Percentiles rank a stretch among this genome's conserved stretches.
Evolutionary conservation across 2,329 filamentous ascomycete genomes (phyloP).

Genomic region (Calonectria ilicicola): DNA sequence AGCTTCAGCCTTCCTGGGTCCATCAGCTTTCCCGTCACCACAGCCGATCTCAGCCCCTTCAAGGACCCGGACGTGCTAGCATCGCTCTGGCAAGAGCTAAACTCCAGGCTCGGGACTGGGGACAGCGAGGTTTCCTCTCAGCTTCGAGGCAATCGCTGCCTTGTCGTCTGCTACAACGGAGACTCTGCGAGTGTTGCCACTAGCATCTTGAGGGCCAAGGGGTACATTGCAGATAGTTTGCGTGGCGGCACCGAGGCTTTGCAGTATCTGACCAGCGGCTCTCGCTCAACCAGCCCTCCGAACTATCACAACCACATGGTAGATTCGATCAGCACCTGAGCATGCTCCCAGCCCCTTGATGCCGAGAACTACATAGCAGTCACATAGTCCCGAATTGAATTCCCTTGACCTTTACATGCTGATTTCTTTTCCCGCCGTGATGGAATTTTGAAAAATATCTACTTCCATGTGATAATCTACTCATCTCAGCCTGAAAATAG

Average conservation of each 20-base stretch:
- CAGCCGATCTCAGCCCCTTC: background rate
- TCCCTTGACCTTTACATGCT: background rate
- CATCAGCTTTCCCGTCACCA: background rate
- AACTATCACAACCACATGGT: background rate
- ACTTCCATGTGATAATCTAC: background rate
- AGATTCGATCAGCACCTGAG: background rate
- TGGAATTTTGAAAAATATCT: background rate
- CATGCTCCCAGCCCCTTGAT: background rate
- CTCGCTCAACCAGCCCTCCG: background rate
- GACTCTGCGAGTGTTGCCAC: slow-evolving; percentile 66
- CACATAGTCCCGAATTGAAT: background rate
- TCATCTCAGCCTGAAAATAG: background rate
- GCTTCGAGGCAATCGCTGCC: slow-evolving; percentile 49
- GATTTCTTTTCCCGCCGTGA: background rate
- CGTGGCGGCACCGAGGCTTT: slow-evolving; percentile 62
- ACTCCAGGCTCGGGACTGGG: background rate
- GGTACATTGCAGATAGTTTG: slow-evolving; percentile 59
- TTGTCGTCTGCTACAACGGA: slow-evolving; percentile 66
- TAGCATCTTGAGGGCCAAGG: slow-evolving; percentile 64
- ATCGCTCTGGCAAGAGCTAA: background rate
- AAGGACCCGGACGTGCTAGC: background rate
- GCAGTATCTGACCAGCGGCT: background rate
- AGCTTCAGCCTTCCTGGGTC: slow-evolving; percentile 39
- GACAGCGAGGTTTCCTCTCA: slow-evolving; percentile 29
- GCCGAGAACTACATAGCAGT: background rate